Evolutionary conservation across 768 basidiomycete genomes (phyloP), one percentile per base, ranked within the genome.

Genomic region (Trametes gibbosa): DNA sequence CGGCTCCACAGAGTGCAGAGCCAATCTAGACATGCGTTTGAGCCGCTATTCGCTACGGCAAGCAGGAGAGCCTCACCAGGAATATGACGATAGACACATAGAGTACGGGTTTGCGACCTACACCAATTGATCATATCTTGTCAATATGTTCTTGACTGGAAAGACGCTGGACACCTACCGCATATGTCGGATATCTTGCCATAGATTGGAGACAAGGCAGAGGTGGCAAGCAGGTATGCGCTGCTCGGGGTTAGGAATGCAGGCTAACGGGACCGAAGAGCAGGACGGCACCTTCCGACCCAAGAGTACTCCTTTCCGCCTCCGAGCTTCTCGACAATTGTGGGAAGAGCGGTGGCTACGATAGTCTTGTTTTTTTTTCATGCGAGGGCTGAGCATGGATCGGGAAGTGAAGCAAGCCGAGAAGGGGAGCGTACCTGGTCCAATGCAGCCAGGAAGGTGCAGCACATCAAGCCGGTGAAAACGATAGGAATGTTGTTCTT

Each of bases 1-100:
- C 90, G 0, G 89, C 87, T 14, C 91, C 91, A 64, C 89, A 92
- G 53, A 93, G 73, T 1, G 89, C 90, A 6, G 89, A 90, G 21
- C 89, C 90, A 62, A 91, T 72, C 88, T 89, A 63, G 3, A 12
- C 2, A 47, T 6, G 19, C 23, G 34, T 16, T 21, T 45, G 8
- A 50, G 53, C 54, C 21, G 39, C 25, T 21, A 27, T 5, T n/a
- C 9, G n/a, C n/a, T n/a, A n/a, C n/a, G n/a, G n/a, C n/a, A n/a
- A n/a, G n/a, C n/a, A n/a, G n/a, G n/a, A n/a, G n/a, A n/a, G n/a
- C 47, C 79, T 29, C 66, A 90, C 85, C 73, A 94, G 70, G 71
- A 94, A 95, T 4, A 85, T 70, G 21, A 77, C 10, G 39, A 95
- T 89, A 5, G 81, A 81, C 0, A 81, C 64, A 63, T 86, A 90